phyloP scores from a whole-genome alignment of 2,329 filamentous ascomycete genomes.

The Chaetomium globosum region DNA sequence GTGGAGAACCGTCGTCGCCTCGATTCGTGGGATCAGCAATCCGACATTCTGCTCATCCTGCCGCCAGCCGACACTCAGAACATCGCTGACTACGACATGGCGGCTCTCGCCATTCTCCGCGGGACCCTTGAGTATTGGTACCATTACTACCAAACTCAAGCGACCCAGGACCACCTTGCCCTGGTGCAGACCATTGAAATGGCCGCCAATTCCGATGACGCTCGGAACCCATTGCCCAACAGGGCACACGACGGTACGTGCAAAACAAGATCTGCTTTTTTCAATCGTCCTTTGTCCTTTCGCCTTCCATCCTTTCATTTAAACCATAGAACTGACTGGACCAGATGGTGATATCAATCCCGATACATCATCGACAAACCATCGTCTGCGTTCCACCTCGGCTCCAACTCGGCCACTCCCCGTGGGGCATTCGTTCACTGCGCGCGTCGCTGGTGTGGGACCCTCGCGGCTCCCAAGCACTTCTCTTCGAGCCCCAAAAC shows the following conservation, averaged over 20 bases:
- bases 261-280: neutral
- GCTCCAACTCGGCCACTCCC: constrained; percentile 12
- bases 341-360: constrained; percentile 5
- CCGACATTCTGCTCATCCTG: constrained; percentile 24
- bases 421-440: neutral
- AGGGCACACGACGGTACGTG: constrained; percentile 5
- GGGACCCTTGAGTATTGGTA: constrained; percentile 24
- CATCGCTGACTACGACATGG: neutral
- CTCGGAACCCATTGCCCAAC: neutral
- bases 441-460: constrained; percentile 9
- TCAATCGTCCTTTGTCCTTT: too few species aligned
- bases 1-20: constrained; percentile 42
- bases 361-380: neutral
- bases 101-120: constrained; percentile 14
- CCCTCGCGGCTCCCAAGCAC: constrained; percentile 28
- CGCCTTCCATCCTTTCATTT: neutral
- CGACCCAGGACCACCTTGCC: too few species aligned
- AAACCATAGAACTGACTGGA: neutral
- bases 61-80: constrained; percentile 7
- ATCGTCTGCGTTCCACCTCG: constrained; percentile 24
- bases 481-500: neutral
- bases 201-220: too few species aligned
- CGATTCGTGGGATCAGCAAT: constrained; percentile 37
- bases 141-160: neutral
- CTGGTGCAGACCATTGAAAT: too few species aligned